Evolutionary conservation across 352 stramenopile genomes (phyloP).

Genomic region (Aphanomyces cochlioides): DNA sequence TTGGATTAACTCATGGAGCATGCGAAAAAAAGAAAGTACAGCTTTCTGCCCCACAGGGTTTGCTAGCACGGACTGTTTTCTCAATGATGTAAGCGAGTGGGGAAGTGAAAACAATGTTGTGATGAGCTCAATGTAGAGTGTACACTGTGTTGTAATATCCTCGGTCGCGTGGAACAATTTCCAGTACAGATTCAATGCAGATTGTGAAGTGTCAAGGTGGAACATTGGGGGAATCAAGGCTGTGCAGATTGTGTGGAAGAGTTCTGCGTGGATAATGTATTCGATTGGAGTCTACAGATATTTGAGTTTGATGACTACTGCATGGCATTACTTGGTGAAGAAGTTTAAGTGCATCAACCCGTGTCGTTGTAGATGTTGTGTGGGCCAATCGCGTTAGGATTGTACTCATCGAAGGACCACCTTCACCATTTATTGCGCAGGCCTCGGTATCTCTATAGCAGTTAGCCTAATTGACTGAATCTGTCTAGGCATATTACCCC

Average conservation of each 20-base stretch:
- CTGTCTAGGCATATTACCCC: not conserved
- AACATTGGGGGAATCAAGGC: constrained; percentile 1
- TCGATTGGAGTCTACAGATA: constrained; percentile 7
- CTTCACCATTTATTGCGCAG: not conserved
- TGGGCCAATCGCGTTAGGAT: constrained; percentile 12
- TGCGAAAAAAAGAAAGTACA: constrained; percentile 4
- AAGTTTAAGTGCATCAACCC: not conserved
- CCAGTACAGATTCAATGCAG: not conserved
- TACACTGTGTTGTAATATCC: constrained; percentile 13
- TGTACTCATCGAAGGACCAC: not conserved
- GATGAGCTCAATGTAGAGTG: constrained; percentile 11
- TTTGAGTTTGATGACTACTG: not conserved
- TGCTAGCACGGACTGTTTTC: constrained; percentile 11
- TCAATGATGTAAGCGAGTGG: not conserved
- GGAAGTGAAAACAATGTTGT: constrained; percentile 10
- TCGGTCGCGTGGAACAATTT: constrained; percentile 5
- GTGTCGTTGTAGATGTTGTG: not conserved
- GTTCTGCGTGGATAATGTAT: constrained; percentile 2
- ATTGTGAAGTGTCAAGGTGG: not conserved
- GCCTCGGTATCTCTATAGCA: not conserved
- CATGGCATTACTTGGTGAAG: constrained; percentile 13
- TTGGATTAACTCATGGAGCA: constrained; percentile 2
- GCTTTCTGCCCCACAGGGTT: not conserved
- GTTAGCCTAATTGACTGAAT: not conserved
- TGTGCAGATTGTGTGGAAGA: not conserved